Base-by-base conservation (phyloP, 192 early-diverging fungal genomes). In the Coemansia guatemalensis region DNA sequence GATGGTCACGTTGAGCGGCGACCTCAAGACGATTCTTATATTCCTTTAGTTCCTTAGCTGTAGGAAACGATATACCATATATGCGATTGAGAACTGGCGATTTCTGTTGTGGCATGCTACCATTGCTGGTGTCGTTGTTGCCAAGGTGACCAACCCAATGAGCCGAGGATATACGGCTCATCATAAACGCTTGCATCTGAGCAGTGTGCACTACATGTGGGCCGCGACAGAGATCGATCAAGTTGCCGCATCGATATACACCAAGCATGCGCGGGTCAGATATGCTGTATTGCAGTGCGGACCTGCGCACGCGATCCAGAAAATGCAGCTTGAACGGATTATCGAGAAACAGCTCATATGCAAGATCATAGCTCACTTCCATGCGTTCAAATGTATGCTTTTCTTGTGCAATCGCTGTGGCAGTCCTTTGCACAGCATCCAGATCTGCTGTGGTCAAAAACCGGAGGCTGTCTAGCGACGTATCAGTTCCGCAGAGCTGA, bases 171-270 rank as follows among this genome's bases (percentile, higher is more conserved):
- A 88, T 84, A 26, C 81, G 71, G 9, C 79, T 58, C 7, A 89
- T 60, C 67, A 84, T 82, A 32, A 90, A 60, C 1, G 81, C 74
- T 23, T 78, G 71, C 27, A 94, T 41, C 44, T 84, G 78, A 5
- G 85, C 82, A 2, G 90, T 88, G 56, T 88, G 80, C n/a, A 83
- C 82, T 3, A 92, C 73, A 77, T 92, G 88, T 8, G 92, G 92
- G 8, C 89, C 92, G 29, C 88, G 85, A 58, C 89, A 90, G 29
- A 94, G 75, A 66, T 92, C 92, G 53, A 94, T 85, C 69, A 91
- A 88, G 23, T 84, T 68, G 29, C 87, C 86, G 59, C 87, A 89
- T 48, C 84, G 80, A 64, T 90, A 92, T 2, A 94, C 56, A 1
- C 86, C 85, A 58, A 94, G 71, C 9, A 62, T 48, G 18, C 73